Evolutionary conservation across 495 filamentous ascomycete species (phyloP).

Genomic region (Bacidia gigantensis): DNA sequence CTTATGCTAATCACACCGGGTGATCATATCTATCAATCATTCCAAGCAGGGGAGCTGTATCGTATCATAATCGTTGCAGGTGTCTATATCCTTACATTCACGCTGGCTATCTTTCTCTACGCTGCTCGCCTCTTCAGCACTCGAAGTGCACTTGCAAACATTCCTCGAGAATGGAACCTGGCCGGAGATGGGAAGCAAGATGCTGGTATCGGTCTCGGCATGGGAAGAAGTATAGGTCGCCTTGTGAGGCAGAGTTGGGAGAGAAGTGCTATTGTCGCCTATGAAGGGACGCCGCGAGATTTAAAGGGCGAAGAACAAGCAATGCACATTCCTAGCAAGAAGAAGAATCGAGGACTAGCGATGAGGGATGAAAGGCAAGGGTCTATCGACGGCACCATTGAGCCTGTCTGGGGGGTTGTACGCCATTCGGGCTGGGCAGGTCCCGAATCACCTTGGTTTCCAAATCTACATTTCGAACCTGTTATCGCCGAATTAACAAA

Average conservation of each 20-base stretch:
- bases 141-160: slow-evolving; percentile 58
- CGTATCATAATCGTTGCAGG: slow-evolving; percentile 78
- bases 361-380: neutral
- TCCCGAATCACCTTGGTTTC: slow-evolving; percentile 55
- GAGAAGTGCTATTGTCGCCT: slow-evolving; percentile 69
- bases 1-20: slow-evolving; percentile 70
- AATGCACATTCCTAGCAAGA: neutral
- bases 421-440: slow-evolving; percentile 84
- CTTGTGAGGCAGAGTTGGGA: slow-evolving; percentile 59
- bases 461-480: slow-evolving; percentile 62
- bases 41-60: slow-evolving; percentile 45
- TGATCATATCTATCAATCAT: slow-evolving; percentile 71
- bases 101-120: slow-evolving; percentile 65
- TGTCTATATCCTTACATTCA: slow-evolving; percentile 59
- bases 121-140: slow-evolving; percentile 79
- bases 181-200: slow-evolving; percentile 55
- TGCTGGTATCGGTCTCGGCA: slow-evolving; percentile 21
- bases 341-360: neutral
- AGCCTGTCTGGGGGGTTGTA: slow-evolving; percentile 58
- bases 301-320: slow-evolving; percentile 20
- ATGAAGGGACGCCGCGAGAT: slow-evolving; percentile 56
- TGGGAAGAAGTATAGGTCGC: slow-evolving; percentile 55
- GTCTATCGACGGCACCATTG: slow-evolving; percentile 4
- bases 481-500: slow-evolving; percentile 83
- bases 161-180: slow-evolving; percentile 74